Percentiles rank a stretch among this genome's conserved stretches.
Evolutionary conservation across 345 rosid species (phyloP).

Genomic region (Anastatica hierochuntica): DNA sequence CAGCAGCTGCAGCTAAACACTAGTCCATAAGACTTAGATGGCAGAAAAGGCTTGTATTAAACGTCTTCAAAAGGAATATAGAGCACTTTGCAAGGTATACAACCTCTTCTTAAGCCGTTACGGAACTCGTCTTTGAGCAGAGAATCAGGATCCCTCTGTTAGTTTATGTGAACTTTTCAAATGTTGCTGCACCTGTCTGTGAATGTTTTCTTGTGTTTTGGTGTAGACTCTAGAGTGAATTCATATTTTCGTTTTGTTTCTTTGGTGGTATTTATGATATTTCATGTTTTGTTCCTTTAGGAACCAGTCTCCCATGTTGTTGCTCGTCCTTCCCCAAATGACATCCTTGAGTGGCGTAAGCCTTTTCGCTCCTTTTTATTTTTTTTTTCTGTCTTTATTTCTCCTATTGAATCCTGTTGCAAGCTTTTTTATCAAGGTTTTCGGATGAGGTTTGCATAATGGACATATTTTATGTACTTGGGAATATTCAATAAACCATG

Average conservation of each 20-base stretch:
- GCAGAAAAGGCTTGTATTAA: constrained; percentile 86
- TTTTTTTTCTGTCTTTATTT: not conserved
- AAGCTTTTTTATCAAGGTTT: not conserved
- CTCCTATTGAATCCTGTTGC: not conserved
- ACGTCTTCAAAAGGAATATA: constrained; percentile 95
- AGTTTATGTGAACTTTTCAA: not conserved
- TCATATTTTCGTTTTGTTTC: too few species aligned
- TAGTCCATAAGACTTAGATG: constrained; percentile 32
- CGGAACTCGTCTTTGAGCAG: not conserved
- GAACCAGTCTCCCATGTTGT: constrained; percentile 91
- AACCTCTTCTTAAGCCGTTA: not conserved
- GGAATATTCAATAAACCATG: constrained; percentile 3
- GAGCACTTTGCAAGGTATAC: constrained; percentile 93
- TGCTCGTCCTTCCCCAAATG: constrained; percentile 86
- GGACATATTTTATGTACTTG: not conserved
- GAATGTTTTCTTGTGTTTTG: not conserved
- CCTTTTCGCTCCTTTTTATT: constrained; percentile 8
- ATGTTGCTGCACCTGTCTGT: not conserved
- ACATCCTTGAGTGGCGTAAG: constrained; percentile 99
- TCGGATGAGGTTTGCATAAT: constrained; percentile 4
- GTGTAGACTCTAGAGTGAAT: too few species aligned
- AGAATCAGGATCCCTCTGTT: not conserved
- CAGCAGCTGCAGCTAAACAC: not conserved
- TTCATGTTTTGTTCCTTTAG: constrained; percentile 35
- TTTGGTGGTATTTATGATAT: constrained; percentile 1